These are phyloP conservation scores for Trypethelium eluteriae DNA, from an alignment of 495 filamentous ascomycete genomes.

Conservation along the genomic window DNA sequence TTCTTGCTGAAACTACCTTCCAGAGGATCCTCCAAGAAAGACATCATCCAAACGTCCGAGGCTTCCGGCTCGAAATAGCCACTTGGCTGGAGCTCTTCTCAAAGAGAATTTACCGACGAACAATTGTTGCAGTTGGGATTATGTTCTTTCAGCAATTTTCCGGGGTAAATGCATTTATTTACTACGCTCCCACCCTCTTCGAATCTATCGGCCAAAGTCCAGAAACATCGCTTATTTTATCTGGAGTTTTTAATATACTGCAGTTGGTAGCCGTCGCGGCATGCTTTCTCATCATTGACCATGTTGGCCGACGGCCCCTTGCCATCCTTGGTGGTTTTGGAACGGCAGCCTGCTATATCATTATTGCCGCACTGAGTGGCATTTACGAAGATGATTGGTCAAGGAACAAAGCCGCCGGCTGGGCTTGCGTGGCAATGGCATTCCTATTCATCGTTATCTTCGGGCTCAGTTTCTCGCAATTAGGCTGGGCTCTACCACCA, in stretches of 20 bases:
- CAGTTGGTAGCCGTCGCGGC: slow-evolving; percentile 25
- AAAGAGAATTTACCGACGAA: background rate
- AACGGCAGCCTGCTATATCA: slow-evolving; percentile 23
- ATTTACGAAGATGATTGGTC: slow-evolving; percentile 25
- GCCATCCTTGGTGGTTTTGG: slow-evolving; percentile 25
- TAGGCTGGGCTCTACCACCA: slow-evolving; percentile 27
- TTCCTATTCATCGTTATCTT: slow-evolving; percentile 12
- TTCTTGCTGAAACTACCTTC: slow-evolving; percentile 26
- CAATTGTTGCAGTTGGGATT: background rate
- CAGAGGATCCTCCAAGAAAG: slow-evolving; percentile 15
- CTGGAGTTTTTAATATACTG: slow-evolving; percentile 28
- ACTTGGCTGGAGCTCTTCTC: slow-evolving; percentile 12
- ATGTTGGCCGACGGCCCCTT: slow-evolving; percentile 25
- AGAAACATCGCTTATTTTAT: slow-evolving; percentile 29
- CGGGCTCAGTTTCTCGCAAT: slow-evolving; percentile 24
- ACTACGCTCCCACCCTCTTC: slow-evolving; percentile 34
- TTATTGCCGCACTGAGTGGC: slow-evolving; percentile 26
- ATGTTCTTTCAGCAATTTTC: slow-evolving; percentile 27
- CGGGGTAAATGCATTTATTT: slow-evolving; percentile 32
- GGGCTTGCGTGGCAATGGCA: slow-evolving; percentile 23
- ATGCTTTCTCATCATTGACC: slow-evolving; percentile 23
- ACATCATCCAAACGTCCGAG: slow-evolving; percentile 16
- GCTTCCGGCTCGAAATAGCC: slow-evolving; percentile 10
- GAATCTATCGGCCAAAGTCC: slow-evolving; percentile 23
- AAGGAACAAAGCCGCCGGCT: slow-evolving; percentile 21